Percentiles rank a stretch among this genome's conserved stretches.
These are phyloP conservation scores for Lophiotrema nucula DNA, from an alignment of 495 filamentous ascomycete species.

Conservation along the genomic window DNA sequence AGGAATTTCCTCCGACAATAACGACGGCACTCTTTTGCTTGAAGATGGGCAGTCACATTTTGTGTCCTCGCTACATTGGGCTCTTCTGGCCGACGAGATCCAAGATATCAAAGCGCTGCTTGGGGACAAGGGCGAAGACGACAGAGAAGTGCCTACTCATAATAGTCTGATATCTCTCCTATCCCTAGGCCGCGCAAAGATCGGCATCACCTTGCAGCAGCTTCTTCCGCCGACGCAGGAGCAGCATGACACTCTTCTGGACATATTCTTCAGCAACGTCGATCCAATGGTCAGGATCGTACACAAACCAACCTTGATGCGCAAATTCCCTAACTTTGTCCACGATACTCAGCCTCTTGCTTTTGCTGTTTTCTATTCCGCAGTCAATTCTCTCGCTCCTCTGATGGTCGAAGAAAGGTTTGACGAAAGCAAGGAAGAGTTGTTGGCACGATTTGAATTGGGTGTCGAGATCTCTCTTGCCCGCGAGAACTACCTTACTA, in stretches of 20 bases:
- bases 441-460: slow-evolving; percentile 23
- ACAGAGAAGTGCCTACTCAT: slow-evolving; percentile 6
- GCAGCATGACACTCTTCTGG: slow-evolving; percentile 24
- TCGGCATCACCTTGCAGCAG: slow-evolving; percentile 8
- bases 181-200: slow-evolving; percentile 16
- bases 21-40: slow-evolving; percentile 30
- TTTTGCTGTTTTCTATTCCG: slow-evolving; percentile 30
- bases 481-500: slow-evolving; percentile 30
- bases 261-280: slow-evolving; percentile 29
- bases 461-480: slow-evolving; percentile 30
- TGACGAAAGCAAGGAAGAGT: slow-evolving; percentile 23
- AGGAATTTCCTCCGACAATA: slow-evolving; percentile 30
- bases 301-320: slow-evolving; percentile 27
- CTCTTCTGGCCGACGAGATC: slow-evolving; percentile 34
- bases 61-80: slow-evolving; percentile 32
- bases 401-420: slow-evolving; percentile 20
- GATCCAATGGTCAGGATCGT: slow-evolving; percentile 30
- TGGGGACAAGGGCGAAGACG: slow-evolving; percentile 18
- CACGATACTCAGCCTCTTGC: slow-evolving; percentile 20
- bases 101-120: slow-evolving; percentile 36
- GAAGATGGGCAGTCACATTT: slow-evolving; percentile 35
- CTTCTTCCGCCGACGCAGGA: slow-evolving; percentile 25
- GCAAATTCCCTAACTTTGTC: slow-evolving; percentile 21
- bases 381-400: slow-evolving; percentile 21
- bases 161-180: slow-evolving; percentile 23